These are phyloP conservation scores for Phytophthora constricta DNA, from an alignment of 352 stramenopile genomes.

Conservation along the genomic window DNA sequence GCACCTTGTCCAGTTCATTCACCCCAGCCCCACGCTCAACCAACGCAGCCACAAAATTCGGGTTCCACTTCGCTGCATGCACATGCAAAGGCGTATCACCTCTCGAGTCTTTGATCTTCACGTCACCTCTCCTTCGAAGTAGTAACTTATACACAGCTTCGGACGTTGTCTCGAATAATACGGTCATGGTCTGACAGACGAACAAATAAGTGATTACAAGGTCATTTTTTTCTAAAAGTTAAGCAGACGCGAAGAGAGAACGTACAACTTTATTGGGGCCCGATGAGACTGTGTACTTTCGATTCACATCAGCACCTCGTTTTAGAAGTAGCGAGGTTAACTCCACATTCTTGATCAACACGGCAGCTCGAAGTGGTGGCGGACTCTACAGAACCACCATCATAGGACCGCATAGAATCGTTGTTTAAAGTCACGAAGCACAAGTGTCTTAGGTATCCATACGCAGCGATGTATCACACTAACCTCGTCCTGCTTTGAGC, in stretches of 20 bases:
- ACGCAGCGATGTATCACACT: no score
- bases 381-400: slow-evolving; percentile 27
- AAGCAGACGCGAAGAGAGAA: background rate
- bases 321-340: slow-evolving; percentile 31
- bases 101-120: slow-evolving; percentile 25
- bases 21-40: slow-evolving; percentile 33
- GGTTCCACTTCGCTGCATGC: slow-evolving; percentile 31
- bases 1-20: slow-evolving; percentile 30
- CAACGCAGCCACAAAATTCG: slow-evolving; percentile 23
- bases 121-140: slow-evolving; percentile 30
- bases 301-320: slow-evolving; percentile 32
- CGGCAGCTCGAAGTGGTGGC: slow-evolving; percentile 37
- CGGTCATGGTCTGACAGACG: slow-evolving; percentile 20
- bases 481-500: slow-evolving; percentile 40
- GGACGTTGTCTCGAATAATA: slow-evolving; percentile 33
- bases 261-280: slow-evolving; percentile 26
- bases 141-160: slow-evolving; percentile 26
- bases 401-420: no score
- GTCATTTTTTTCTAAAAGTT: background rate
- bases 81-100: slow-evolving; percentile 33
- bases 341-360: slow-evolving; percentile 28
- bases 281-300: slow-evolving; percentile 23
- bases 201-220: background rate
- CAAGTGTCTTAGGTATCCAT: no score
- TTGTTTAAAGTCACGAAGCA: no score